Evolutionary conservation across 1,284 basidiomycete species (phyloP).

Genomic region (Leucoagaricus sp.): DNA sequence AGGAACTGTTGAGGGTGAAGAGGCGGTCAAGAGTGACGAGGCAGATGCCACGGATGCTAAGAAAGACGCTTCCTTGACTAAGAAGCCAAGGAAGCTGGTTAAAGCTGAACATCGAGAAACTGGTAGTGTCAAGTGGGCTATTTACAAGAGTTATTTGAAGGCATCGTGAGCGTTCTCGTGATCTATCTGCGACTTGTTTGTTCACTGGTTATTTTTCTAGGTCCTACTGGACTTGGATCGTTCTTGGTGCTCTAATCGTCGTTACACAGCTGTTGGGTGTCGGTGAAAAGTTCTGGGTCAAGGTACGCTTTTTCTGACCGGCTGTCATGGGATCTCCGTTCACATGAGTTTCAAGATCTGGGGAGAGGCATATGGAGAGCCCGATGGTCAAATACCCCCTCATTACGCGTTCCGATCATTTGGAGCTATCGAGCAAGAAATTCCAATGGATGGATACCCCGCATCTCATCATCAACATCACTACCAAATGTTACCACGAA

Average conservation of each 20-base stretch:
- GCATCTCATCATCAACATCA: constrained; percentile 38
- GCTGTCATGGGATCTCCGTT: background rate
- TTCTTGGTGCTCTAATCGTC: constrained; percentile 51
- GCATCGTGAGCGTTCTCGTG: constrained; percentile 50
- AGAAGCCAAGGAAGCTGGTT: constrained; percentile 65
- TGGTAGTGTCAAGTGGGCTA: constrained; percentile 77
- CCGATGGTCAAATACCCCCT: constrained; percentile 15
- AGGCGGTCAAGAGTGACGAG: background rate
- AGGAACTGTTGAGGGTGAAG: constrained; percentile 3
- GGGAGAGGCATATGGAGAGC: constrained; percentile 57
- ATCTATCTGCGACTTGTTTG: constrained; percentile 35
- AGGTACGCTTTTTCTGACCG: constrained; percentile 40
- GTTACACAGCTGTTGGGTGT: constrained; percentile 51
- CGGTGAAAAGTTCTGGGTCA: constrained; percentile 75
- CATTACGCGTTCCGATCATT: constrained; percentile 34
- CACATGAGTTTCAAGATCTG: constrained; percentile 43
- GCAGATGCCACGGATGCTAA: constrained; percentile 14
- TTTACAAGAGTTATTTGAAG: constrained; percentile 79
- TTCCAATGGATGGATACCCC: constrained; percentile 41
- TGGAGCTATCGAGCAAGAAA: constrained; percentile 36
- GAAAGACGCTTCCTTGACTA: constrained; percentile 20
- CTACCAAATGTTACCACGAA: constrained; percentile 22
- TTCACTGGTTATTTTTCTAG: constrained; percentile 25
- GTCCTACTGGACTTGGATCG: constrained; percentile 57
- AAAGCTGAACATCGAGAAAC: constrained; percentile 72